Evolutionary conservation across 2,329 filamentous ascomycete genomes (phyloP), one percentile per base, ranked within the genome.

Genomic region (Rhynchosporium graminicola): DNA sequence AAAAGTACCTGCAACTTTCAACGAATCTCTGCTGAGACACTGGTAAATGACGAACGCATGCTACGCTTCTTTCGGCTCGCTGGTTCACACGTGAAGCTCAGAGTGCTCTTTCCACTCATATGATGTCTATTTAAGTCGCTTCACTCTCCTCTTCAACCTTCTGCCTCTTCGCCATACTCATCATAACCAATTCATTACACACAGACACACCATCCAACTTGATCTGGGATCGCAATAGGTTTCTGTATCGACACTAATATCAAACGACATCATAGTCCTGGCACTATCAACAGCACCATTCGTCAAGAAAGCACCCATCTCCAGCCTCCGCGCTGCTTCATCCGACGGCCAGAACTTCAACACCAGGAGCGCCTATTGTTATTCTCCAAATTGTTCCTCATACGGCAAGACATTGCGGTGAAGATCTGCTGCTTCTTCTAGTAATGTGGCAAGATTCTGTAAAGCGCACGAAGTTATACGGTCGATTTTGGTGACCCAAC

Each of bases 281-380:
- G 28, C 31, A 55, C 51, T 55, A 38, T 55, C 51, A n/a, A 55
- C 36, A 3, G 51, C 51, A 38, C 29, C 51, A 26, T 38, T 55
- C 15, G 51, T 33, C 29, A 33, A 55, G 51, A 4, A 55, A 55
- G 28, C n/a, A 12, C 33, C 36, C 10, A 33, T 8, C 51, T 55
- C 51, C n/a, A 36, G 20, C 13, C 26, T n/a, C n/a, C 12, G 10
- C 15, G 51, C 51, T 8, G 51, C 51, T 38, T 55, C 51, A 38
- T 55, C 51, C 20, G 40, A 4, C 13, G 33, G 51, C 51, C 51
- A 55, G 26, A 36, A 55, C 15, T 55, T 55, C 51, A 55, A n/a
- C 31, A 55, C 51, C 51, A 55, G 29, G 8, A 29, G 51, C 36
- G 51, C 31, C 51, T 33, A 55, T 40, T 55, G 51, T 33, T 55